phyloP scores from a whole-genome alignment of 345 rosid genomes.

The Rhizophora mangle region DNA sequence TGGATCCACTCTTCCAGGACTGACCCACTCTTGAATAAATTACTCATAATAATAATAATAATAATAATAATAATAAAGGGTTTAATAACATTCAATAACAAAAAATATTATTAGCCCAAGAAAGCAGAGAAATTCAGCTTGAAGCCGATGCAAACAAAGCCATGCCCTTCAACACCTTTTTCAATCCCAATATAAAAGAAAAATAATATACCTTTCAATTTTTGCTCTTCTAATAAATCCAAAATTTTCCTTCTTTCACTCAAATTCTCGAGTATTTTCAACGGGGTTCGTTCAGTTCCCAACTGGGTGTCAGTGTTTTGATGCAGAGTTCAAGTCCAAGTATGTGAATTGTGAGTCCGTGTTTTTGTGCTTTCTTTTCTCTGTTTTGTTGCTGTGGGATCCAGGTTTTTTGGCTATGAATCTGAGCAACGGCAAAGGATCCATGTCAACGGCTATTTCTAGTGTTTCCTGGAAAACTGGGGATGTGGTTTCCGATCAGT shows the following conservation, averaged over 20 bases:
- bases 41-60: slow-evolving; percentile 9
- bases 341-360: slow-evolving; percentile 19
- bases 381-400: slow-evolving; percentile 13
- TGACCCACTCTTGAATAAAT: slow-evolving; percentile 47
- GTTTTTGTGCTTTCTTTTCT: slow-evolving; percentile 16
- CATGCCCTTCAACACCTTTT: slow-evolving; percentile 25
- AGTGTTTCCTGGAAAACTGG: slow-evolving; percentile 44
- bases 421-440: slow-evolving; percentile 60
- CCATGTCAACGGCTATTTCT: slow-evolving; percentile 61
- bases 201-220: slow-evolving; percentile 1
- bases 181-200: slow-evolving; percentile 28
- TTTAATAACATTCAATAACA: not conserved
- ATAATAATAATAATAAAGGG: too few species aligned
- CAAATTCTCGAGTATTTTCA: slow-evolving; percentile 28
- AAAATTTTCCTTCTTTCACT: slow-evolving; percentile 22
- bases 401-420: slow-evolving; percentile 47
- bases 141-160: slow-evolving; percentile 43
- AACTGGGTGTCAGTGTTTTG: slow-evolving; percentile 30
- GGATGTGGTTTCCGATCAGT: slow-evolving; percentile 56
- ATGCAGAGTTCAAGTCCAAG: slow-evolving; percentile 25
- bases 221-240: slow-evolving; percentile 24
- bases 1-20: slow-evolving; percentile 74
- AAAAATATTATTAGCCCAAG: slow-evolving; percentile 8
- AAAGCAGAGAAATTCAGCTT: slow-evolving; percentile 41
- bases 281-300: slow-evolving; percentile 34